Base-by-base conservation (phyloP, 495 filamentous ascomycete species). In the Haplographium delicatum region DNA sequence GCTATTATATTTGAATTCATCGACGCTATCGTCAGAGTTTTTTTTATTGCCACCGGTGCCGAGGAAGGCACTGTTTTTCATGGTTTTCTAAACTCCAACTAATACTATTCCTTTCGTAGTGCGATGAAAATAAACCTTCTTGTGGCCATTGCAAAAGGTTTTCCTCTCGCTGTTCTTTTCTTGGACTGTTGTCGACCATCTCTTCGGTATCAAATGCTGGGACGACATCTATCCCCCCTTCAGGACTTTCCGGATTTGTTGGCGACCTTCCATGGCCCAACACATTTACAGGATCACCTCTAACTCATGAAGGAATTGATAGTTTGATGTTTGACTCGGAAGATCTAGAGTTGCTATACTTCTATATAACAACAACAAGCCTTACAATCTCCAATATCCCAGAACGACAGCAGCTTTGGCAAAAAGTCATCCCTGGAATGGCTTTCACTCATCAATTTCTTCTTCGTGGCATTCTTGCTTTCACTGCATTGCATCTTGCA, bases 361-460 rank as follows among this genome's bases (percentile, higher is more conserved):
- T 40, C 20, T 51, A 43, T 20, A 40, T 39, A 5, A 33, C 39
- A 8, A 6, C 48, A n/a, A 39, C 34, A 19, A 19, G 15, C 34
- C 15, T 40, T 7, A 43, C 38, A 5, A 26, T 51, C 39, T 43
- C 23, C 20, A 43, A 15, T 4, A 20, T 34, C 2, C 48, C 48
- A 7, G 20, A 23, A 5, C 4, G 34, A 26, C 38, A 33, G 23
- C 25, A 51, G 7, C 25, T 43, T 15, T 51, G 48, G 48, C 37
- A 44, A 23, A 10, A 26, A 3, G 11, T 41, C 3, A 18, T 44
- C 5, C 37, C 34, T n/a, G 5, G 25, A 24, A 51, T 51, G 6
- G 48, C 48, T 16, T 51, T 51, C 25, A 4, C 11, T 8, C 37
- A 51, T 27, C 16, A 44, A 4, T 51, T 51, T 18, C 48, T 51